Evolutionary conservation across 768 basidiomycete genomes (phyloP), one percentile per base, ranked within the genome.

Genomic region (Lactarius hengduanensis): DNA sequence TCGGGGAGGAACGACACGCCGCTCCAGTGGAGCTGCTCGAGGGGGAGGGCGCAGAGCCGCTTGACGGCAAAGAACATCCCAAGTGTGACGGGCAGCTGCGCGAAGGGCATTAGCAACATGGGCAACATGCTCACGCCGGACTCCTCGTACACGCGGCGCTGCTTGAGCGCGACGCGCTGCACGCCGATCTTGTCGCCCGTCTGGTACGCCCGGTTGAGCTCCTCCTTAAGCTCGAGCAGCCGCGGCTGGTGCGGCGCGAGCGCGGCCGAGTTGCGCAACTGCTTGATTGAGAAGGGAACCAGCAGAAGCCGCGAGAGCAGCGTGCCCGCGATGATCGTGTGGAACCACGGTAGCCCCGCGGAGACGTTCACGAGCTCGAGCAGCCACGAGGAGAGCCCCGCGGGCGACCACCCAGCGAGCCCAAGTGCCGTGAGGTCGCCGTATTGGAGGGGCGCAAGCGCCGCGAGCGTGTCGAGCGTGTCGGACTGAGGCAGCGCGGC

Each of bases 51-150:
- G 71, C 88, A 87, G 80, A 98, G 82, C 57, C 78, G 79, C 76
- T 86, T 86, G 63, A 96, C 74, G 20, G 85, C 92, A 70, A 94
- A 88, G 82, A 98, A 98, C 78, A 92, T 77, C 16, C 88, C 87
- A 38, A 97, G 77, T 56, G 90, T 88, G 53, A 94, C 80, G 1
- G 92, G 86, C 26, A 94, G 74, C 76, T 96, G 94, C 0, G 89
- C 71, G 62, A 94, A 65, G 9, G 85, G 84, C 62, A 81, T 78
- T 18, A 85, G 59, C n/a, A 89, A 67, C 68, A 86, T 78, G 47
- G 81, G 79, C 16, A 78, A 68, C 64, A 90, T 81, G 70, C 81
- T 85, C 57, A 92, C 86, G 30, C 88, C 86, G 9, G 90, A 83
- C 62, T 87, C 82, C 65, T 80, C 75, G 73, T 90, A 86, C 40